Percentiles rank a stretch among this genome's conserved stretches.
Evolutionary conservation across 2,329 filamentous ascomycete species (phyloP).

Genomic region (Herpotrichia juniperi): DNA sequence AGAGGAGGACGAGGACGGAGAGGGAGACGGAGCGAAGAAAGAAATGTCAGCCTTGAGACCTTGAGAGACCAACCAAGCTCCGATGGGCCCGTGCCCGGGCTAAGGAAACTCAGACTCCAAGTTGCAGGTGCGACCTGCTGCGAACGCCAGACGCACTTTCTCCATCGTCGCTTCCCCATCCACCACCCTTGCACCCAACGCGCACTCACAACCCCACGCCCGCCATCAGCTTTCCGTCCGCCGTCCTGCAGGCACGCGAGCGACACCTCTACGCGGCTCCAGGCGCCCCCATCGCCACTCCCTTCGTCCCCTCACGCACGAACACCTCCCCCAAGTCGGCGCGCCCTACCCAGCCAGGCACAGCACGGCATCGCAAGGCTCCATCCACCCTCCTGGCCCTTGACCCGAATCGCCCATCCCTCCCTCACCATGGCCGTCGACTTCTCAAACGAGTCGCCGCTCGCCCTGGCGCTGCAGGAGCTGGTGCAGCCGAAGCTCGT

Average conservation of each 20-base stretch:
- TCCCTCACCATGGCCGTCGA: slow-evolving; percentile 72
- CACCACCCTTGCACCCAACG: neutral
- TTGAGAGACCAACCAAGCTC: too few relatives aligned
- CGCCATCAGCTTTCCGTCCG: slow-evolving; percentile 7
- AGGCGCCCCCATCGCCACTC: slow-evolving; percentile 29
- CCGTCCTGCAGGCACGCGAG: slow-evolving; percentile 15
- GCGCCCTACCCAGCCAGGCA: slow-evolving; percentile 18
- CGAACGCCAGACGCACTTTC: neutral
- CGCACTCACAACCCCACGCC: neutral
- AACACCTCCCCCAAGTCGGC: slow-evolving; percentile 18
- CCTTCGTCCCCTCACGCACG: slow-evolving; percentile 22
- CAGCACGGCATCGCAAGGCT: too few relatives aligned
- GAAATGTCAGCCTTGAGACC: neutral
- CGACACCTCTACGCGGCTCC: slow-evolving; percentile 19
- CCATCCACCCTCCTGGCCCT: slow-evolving; percentile 5
- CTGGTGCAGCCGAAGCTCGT: slow-evolving; percentile 89
- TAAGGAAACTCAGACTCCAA: neutral
- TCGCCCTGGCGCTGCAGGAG: slow-evolving; percentile 81
- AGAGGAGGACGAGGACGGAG: too few relatives aligned
- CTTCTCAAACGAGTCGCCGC: slow-evolving; percentile 76
- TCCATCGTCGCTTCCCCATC: neutral
- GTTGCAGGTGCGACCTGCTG: too few relatives aligned
- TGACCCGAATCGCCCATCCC: slow-evolving; percentile 7
- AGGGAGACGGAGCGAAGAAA: neutral
- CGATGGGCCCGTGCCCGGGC: neutral